These are phyloP conservation scores for Hypoxylon lenormandii DNA, from an alignment of 495 filamentous ascomycete species.

Conservation along the genomic window DNA sequence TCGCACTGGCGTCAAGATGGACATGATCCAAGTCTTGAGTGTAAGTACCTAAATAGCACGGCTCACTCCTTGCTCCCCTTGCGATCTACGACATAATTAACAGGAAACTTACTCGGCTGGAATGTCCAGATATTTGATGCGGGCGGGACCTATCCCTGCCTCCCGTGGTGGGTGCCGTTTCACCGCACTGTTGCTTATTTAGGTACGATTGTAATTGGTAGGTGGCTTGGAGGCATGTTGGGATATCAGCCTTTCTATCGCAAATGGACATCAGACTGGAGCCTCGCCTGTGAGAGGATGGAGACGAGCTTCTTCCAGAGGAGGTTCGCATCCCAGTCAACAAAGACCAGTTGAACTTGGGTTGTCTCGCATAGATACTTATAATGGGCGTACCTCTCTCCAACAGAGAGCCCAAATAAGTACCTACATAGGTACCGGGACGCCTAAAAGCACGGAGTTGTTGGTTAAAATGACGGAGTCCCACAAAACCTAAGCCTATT, in stretches of 20 bases:
- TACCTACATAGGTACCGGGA: no score
- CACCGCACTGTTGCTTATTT: conserved; percentile 45
- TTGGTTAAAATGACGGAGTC: no score
- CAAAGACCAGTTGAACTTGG: no score
- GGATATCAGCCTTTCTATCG: conserved; percentile 61
- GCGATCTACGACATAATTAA: no score
- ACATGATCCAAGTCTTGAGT: conserved; percentile 55
- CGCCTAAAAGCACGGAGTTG: no score
- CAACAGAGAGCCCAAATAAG: no score
- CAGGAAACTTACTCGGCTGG: neutral
- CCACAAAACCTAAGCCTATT: no score
- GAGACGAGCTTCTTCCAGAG: conserved; percentile 3
- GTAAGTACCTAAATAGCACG: conserved; percentile 6
- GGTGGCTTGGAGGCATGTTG: conserved; percentile 60
- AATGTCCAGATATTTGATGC: conserved; percentile 53
- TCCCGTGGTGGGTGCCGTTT: conserved; percentile 59
- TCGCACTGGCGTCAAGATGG: conserved; percentile 45
- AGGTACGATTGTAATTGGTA: conserved; percentile 55
- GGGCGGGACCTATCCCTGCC: conserved; percentile 53
- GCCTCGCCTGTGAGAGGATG: conserved; percentile 56
- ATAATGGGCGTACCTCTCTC: no score
- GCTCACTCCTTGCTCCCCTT: neutral
- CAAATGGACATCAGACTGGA: conserved; percentile 62
- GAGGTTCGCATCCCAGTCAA: no score
- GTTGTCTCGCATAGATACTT: no score